Evolutionary conservation across 1,284 basidiomycete species (phyloP).

Genomic region (Ceratobasidium sp.): DNA sequence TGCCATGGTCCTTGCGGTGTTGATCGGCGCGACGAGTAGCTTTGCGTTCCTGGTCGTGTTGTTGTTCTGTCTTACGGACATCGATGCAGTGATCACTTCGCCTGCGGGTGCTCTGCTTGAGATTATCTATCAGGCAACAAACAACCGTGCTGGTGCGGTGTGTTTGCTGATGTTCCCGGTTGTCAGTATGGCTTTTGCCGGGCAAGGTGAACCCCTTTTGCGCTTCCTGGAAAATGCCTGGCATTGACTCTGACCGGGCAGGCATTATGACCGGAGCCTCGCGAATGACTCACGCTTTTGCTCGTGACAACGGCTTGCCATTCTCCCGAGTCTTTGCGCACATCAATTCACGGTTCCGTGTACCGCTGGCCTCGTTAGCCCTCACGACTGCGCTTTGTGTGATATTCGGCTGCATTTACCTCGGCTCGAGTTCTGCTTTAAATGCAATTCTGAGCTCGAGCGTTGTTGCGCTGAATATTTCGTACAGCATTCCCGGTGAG

Average conservation of each 20-base stretch:
- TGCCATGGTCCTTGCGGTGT: slow-evolving; percentile 70
- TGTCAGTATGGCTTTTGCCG: slow-evolving; percentile 55
- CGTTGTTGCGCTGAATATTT: slow-evolving; percentile 59
- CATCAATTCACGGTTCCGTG: slow-evolving; percentile 60
- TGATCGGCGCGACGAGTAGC: slow-evolving; percentile 68
- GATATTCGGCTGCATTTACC: slow-evolving; percentile 63
- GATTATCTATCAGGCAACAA: slow-evolving; percentile 71
- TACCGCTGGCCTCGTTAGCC: slow-evolving; percentile 68
- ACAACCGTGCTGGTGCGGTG: slow-evolving; percentile 70
- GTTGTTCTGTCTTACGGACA: slow-evolving; percentile 73
- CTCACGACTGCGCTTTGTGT: slow-evolving; percentile 63
- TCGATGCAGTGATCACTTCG: slow-evolving; percentile 64
- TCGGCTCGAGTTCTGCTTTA: slow-evolving; percentile 63
- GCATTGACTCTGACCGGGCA: slow-evolving; percentile 36
- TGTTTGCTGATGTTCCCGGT: slow-evolving; percentile 61
- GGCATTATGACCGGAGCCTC: slow-evolving; percentile 72
- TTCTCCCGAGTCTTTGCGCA: slow-evolving; percentile 64
- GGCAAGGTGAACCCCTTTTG: slow-evolving; percentile 23
- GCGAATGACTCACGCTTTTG: slow-evolving; percentile 75
- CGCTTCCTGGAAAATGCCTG: not conserved
- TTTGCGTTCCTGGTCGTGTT: slow-evolving; percentile 74
- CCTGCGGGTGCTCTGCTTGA: slow-evolving; percentile 72
- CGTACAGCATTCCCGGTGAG: slow-evolving; percentile 56
- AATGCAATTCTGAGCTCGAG: slow-evolving; percentile 58
- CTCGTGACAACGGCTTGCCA: slow-evolving; percentile 73